Evolutionary conservation across 2,329 filamentous ascomycete species (phyloP).

Genomic region (Penicillium sp.): DNA sequence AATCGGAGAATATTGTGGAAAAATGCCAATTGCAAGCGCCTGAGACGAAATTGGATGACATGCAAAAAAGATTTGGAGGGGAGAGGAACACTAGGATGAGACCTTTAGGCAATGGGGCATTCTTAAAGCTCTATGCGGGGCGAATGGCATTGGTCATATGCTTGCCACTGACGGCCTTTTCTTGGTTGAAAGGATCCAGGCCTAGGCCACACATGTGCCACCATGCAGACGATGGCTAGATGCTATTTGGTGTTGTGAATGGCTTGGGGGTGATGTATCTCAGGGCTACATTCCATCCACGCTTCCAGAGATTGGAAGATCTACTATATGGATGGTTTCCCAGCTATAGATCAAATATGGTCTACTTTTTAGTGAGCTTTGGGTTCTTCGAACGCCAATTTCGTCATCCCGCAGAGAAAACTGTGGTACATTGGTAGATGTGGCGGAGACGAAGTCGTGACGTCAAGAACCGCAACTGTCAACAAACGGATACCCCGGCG

Average conservation of each 20-base stretch:
- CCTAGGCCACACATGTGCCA: slow-evolving; percentile 6
- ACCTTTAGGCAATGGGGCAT: background rate
- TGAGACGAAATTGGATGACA: background rate
- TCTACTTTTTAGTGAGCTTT: background rate
- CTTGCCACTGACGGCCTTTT: slow-evolving; percentile 9
- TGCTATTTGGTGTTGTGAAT: background rate
- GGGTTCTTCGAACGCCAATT: background rate
- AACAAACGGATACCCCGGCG: background rate
- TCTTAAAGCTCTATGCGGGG: background rate
- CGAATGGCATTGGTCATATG: slow-evolving; percentile 4
- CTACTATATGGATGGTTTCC: background rate
- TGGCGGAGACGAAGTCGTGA: slow-evolving; percentile 16
- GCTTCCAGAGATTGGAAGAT: background rate
- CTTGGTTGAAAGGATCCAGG: slow-evolving; percentile 3
- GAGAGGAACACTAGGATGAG: background rate
- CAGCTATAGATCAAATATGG: background rate
- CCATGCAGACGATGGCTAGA: background rate
- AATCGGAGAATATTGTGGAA: background rate
- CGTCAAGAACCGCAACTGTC: slow-evolving; percentile 12
- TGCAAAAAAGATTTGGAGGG: background rate
- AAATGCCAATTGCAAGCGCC: background rate
- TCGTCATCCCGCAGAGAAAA: background rate
- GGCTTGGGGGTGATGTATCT: background rate
- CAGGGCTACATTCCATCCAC: background rate
- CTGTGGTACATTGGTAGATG: background rate